Conservation (phyloP, 345 rosid species). For the Laguncularia racemosa region DNA sequence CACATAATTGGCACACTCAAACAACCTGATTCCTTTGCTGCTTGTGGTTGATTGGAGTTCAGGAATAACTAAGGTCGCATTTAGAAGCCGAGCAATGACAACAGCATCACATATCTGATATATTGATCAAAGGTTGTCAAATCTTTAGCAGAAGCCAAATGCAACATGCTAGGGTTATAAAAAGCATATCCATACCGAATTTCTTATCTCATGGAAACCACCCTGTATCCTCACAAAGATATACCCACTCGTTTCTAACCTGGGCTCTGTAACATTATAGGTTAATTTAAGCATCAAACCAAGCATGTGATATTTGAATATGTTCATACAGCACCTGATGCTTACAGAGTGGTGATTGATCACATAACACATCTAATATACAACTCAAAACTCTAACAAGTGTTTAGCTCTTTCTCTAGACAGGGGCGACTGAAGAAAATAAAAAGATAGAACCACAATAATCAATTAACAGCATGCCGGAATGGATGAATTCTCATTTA, state of each 20-base stretch:
- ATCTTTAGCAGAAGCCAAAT: neutral
- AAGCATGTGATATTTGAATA: neutral
- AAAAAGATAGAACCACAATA: no score
- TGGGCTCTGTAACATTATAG: slow-evolving; percentile 46
- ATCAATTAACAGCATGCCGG: no score
- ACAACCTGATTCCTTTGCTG: slow-evolving; percentile 93
- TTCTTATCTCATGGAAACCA: slow-evolving; percentile 96
- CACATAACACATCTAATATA: no score
- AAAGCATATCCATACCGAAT: slow-evolving; percentile 54
- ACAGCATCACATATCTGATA: slow-evolving; percentile 77
- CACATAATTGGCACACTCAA: neutral
- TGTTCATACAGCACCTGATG: neutral
- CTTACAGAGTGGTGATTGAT: no score
- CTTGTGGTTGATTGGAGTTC: slow-evolving; percentile 98
- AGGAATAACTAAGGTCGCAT: slow-evolving; percentile 85
- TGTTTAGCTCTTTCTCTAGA: no score
- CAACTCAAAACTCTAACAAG: no score
- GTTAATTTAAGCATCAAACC: neutral
- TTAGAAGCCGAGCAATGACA: slow-evolving; percentile 78
- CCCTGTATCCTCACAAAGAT: slow-evolving; percentile 95
- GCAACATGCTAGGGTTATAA: neutral
- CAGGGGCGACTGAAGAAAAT: no score
- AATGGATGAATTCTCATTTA: no score
- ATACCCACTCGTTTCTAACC: slow-evolving; percentile 49
- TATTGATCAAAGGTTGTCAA: slow-evolving; percentile 12